Base-by-base conservation (phyloP, 495 filamentous ascomycete species). In the Ascodesmis nigricans region DNA sequence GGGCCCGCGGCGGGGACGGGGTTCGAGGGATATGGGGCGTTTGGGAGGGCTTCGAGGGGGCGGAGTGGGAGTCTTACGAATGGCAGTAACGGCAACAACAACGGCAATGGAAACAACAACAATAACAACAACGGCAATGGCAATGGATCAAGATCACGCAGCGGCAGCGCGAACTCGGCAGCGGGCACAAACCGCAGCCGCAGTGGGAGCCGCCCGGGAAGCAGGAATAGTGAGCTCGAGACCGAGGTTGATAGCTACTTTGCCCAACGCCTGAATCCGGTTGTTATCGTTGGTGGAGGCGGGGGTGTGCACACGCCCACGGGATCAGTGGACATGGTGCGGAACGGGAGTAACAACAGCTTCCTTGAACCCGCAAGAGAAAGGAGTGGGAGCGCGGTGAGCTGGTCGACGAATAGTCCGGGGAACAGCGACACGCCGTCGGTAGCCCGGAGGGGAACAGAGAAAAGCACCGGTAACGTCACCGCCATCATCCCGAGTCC, bases 21-120 rank as follows among this genome's bases (percentile, higher is more conserved):
- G 1, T 81, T 95, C 54, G 87, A 95, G 58, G 87, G 84, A 28
- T 95, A 95, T 52, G 80, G 82, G 5, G 75, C 68, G 49, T 90
- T 68, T 62, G 65, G 19, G 50, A 36, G 28, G 57, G 32, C 31
- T 6, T 34, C 57, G 56, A 29, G 65, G 58, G 31, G 60, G 28
- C 66, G 64, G 28, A 53, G 57, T 35, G 56, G 61, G 40, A 67
- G 57, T 40, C 56, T 48, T 15, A 60, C 52, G 21, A 57, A 54
- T 7, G 53, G 49, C 14, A 53, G 64, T 36, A 58, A 58, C 28
- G 57, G 69, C 18, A 71, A 66, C 21, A 63, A 62, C 11, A 75
- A 71, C 43, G 63, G 65, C 4, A 61, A 53, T 10, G 55, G 57
- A 36, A 21, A 22, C n/a, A n/a, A n/a, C n/a, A n/a, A n/a, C n/a